Percentiles rank a stretch among this genome's conserved stretches.
Conservation (phyloP, 169 alveolate species). For the Cryptosporidium viatorum region DNA sequence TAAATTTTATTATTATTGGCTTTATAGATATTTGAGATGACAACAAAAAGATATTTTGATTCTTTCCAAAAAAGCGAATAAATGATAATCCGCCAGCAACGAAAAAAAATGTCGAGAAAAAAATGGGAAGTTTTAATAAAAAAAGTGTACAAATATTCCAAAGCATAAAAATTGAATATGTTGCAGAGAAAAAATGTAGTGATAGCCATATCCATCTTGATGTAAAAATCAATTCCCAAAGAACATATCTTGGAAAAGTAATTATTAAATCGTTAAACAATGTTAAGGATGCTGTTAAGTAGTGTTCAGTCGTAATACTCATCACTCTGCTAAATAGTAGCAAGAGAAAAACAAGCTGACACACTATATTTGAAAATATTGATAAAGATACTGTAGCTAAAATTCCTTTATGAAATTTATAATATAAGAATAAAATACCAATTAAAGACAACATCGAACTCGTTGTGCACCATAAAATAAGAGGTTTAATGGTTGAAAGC, state of each 20-base stretch:
- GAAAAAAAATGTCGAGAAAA: slow-evolving; percentile 33
- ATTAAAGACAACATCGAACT: slow-evolving; percentile 15
- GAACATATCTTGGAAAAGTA: slow-evolving; percentile 59
- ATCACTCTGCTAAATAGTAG: slow-evolving; percentile 42
- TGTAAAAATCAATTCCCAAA: slow-evolving; percentile 71
- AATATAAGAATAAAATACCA: neutral
- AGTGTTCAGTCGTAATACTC: slow-evolving; percentile 37
- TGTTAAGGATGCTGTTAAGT: slow-evolving; percentile 60
- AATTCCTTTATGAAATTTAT: neutral
- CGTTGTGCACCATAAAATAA: slow-evolving; percentile 26
- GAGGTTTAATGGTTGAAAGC: slow-evolving; percentile 47
- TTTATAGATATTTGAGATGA: slow-evolving; percentile 7
- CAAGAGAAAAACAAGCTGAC: slow-evolving; percentile 8
- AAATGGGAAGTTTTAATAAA: slow-evolving; percentile 7
- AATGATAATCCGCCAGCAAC: slow-evolving; percentile 52
- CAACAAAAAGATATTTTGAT: slow-evolving; percentile 37
- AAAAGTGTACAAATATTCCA: slow-evolving; percentile 51
- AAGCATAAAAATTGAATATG: slow-evolving; percentile 7
- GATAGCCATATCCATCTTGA: slow-evolving; percentile 72
- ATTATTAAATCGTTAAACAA: slow-evolving; percentile 42
- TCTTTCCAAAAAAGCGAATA: slow-evolving; percentile 61
- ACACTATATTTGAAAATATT: neutral
- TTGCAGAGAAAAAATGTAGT: slow-evolving; percentile 44
- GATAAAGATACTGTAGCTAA: neutral
- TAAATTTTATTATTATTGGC: neutral